phyloP scores from a whole-genome alignment of 1,284 basidiomycete genomes.

The Butyriboletus regius region DNA sequence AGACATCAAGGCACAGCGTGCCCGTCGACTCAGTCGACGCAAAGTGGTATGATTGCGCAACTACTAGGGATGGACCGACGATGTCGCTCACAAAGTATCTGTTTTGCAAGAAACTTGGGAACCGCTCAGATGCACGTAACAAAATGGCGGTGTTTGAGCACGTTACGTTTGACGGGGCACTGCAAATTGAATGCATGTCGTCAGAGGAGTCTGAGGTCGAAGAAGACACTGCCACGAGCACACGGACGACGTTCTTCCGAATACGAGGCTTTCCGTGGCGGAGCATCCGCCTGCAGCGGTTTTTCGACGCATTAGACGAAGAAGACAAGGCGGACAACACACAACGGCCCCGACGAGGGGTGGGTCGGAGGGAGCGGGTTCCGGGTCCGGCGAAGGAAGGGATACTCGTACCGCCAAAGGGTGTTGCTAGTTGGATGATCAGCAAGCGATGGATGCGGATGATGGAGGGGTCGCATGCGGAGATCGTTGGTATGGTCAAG shows the following conservation, averaged over 20 bases:
- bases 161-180: slow-evolving; percentile 56
- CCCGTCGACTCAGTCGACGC: slow-evolving; percentile 52
- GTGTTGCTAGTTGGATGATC: slow-evolving; percentile 66
- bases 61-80: neutral
- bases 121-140: slow-evolving; percentile 52
- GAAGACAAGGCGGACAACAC: slow-evolving; percentile 43
- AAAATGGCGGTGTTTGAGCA: slow-evolving; percentile 49
- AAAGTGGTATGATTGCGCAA: slow-evolving; percentile 45
- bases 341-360: slow-evolving; percentile 49
- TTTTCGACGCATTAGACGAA: slow-evolving; percentile 54
- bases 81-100: neutral
- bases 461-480: slow-evolving; percentile 39
- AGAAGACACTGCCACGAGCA: slow-evolving; percentile 27
- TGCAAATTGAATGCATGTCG: slow-evolving; percentile 69
- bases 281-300: slow-evolving; percentile 50
- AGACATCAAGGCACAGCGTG: slow-evolving; percentile 51
- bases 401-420: slow-evolving; percentile 52
- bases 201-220: slow-evolving; percentile 65
- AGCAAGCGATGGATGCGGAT: slow-evolving; percentile 53
- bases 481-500: slow-evolving; percentile 39
- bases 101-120: slow-evolving; percentile 52
- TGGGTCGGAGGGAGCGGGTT: slow-evolving; percentile 48
- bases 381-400: slow-evolving; percentile 54
- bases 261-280: slow-evolving; percentile 58
- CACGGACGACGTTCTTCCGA: slow-evolving; percentile 35